Evolutionary conservation across 1,139 yeast species (phyloP), one percentile per base, ranked within the genome.

Genomic region (Hansenula anomala): DNA sequence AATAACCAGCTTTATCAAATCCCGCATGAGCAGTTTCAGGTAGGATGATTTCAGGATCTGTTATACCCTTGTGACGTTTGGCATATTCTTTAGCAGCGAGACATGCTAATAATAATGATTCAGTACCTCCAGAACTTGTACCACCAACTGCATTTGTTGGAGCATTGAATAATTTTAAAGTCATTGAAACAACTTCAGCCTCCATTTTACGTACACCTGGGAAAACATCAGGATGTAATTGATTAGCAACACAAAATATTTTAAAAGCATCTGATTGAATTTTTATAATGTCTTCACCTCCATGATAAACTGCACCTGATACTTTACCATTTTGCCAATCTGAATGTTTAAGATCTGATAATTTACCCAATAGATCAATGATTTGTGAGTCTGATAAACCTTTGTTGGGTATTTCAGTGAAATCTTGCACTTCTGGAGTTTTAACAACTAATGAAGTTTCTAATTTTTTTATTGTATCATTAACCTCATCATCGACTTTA

Each of bases 181-280:
- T 94, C 97, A 92, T 92, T 1, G 94, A 70, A 4, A 92, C 97
- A 7, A 90, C 87, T 58, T 92, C 97, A 3, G 96, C 73, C 56
- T 92, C 98, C 96, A 92, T 90, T 60, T 90, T 89, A 31, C 98
- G 77, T 6, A 92, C 87, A 2, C 95, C 97, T 0, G 98, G 98
- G 58, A 92, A 92, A 9, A 89, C 95, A 61, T 92, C 97, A 0
- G 98, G 98, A 56, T 92, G 98, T 41, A 92, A 69, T 61, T 92
- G 98, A 62, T 92, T 92, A 4, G 97, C 89, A 20, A 90, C 89
- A 8, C 94, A 77, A 59, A 77, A 90, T 54, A 74, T 73, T 38
- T 78, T 75, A 58, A 80, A 90, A 0, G 96, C 94, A 38, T 74
- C 64, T 4, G 94, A 65, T 61, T 92, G 97, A 36, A 92, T 64